Base-by-base conservation (phyloP, 2,329 filamentous ascomycete species). In the Karstenula rhodostoma region DNA sequence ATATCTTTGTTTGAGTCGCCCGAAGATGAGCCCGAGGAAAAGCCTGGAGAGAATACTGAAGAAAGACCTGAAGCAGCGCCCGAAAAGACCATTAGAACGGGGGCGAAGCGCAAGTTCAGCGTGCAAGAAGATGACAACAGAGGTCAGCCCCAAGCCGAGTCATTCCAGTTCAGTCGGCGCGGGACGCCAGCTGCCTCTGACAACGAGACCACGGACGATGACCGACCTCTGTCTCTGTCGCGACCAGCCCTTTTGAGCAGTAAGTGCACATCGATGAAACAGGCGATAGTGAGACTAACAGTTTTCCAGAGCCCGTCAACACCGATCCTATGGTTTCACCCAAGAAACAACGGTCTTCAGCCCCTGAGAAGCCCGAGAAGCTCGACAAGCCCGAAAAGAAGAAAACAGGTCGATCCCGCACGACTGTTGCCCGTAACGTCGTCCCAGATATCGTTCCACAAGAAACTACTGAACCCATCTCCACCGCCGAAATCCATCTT, bases 41-140 rank as follows among this genome's bases (percentile, higher is more conserved):
- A 49, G 22, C 57, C 62, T 9, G 52, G 52, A 29, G 74, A 74
- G 57, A 48, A 40, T 1, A 7, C 17, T 19, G 15, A 40, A 17
- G 37, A 40, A n/a, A 32, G 2, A 5, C 29, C 12, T 10, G 29
- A 32, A 32, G 29, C 29, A 40, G 58, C 49, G 19, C 56, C 63
- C 12, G 56, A 54, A 29, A 74, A 74, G 57, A 50, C 74, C 4
- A 66, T 80, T 3, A 81, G 81, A 53, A 81, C 81, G 52, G 84
- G 84, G 19, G 80, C 83, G 25, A 88, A 88, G 74, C 81, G 86
- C 51, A 88, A 88, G 69, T 81, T 88, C 54, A 83, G 80, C 57
- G 80, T 83, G 19, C 79, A 84, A 43, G 84, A 87, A 42, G 81
- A 81, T 12, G 82, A 85, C 22, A 80, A 82, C 27, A 66, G 66